Conservation (phyloP, 2,329 filamentous ascomycete species). For the Penicillium sp. region DNA sequence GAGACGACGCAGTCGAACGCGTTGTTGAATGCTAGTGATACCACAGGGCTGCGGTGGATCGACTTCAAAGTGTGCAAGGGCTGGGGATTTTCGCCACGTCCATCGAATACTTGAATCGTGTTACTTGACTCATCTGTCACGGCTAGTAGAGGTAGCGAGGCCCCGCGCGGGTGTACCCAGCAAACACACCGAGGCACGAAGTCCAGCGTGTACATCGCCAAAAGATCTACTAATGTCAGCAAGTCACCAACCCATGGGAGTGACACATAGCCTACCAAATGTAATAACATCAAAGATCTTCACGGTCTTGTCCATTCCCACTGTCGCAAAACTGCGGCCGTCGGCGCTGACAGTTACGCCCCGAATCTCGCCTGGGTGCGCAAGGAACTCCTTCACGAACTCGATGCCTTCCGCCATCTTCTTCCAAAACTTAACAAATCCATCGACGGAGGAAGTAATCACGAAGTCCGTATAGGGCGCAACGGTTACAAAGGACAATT, state of each 20-base stretch:
- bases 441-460: constrained; percentile 89
- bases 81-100: constrained; percentile 73
- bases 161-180: constrained; percentile 85
- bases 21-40: constrained; percentile 86
- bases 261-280: constrained; percentile 54
- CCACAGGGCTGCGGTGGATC: constrained; percentile 78
- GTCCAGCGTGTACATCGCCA: constrained; percentile 77
- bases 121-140: constrained; percentile 73
- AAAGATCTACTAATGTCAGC: constrained; percentile 56
- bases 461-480: constrained; percentile 92
- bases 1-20: constrained; percentile 87
- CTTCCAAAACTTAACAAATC: constrained; percentile 99
- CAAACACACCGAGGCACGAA: constrained; percentile 76
- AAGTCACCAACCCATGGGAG: not conserved
- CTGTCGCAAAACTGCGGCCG: constrained; percentile 89
- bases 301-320: constrained; percentile 57
- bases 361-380: constrained; percentile 80
- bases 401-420: constrained; percentile 87
- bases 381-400: constrained; percentile 97
- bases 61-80: constrained; percentile 74
- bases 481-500: constrained; percentile 81
- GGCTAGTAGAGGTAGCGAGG: constrained; percentile 82
- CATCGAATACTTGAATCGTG: constrained; percentile 80
- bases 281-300: constrained; percentile 68
- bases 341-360: constrained; percentile 84